phyloP scores from a whole-genome alignment of 495 filamentous ascomycete species.

The Neurospora cerealis region DNA sequence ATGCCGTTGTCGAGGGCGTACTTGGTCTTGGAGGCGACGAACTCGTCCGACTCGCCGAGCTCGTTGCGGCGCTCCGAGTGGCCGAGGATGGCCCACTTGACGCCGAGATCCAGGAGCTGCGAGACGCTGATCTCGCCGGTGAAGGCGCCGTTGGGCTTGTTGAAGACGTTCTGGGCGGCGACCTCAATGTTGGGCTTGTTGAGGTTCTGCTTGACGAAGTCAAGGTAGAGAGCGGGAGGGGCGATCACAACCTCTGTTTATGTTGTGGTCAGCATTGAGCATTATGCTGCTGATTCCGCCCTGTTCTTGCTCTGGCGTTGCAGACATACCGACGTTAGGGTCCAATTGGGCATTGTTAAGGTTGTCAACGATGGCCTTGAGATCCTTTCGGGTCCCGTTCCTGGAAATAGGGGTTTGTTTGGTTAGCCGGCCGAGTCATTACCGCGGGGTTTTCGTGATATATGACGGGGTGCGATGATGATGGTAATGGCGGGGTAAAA shows the following conservation, averaged over 20 bases:
- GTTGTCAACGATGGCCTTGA: conserved; percentile 77
- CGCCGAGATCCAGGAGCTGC: conserved; percentile 77
- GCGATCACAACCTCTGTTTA: conserved; percentile 81
- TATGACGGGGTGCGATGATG: background rate
- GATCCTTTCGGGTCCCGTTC: conserved; percentile 84
- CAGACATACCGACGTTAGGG: conserved; percentile 49
- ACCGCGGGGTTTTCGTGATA: conserved; percentile 13
- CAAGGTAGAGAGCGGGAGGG: conserved; percentile 82
- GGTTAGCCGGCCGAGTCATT: conserved; percentile 12
- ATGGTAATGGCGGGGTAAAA: conserved; percentile 20
- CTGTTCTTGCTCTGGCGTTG: background rate
- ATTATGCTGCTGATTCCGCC: background rate
- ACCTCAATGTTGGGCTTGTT: conserved; percentile 52
- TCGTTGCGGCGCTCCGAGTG: conserved; percentile 89
- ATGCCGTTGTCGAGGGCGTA: conserved; percentile 77
- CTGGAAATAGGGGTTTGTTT: conserved; percentile 30
- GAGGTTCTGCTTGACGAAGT: conserved; percentile 67
- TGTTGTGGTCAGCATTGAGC: background rate
- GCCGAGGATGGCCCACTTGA: conserved; percentile 83
- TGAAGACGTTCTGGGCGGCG: conserved; percentile 89
- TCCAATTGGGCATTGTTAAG: conserved; percentile 73
- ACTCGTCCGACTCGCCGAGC: conserved; percentile 73
- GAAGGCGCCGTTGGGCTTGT: conserved; percentile 94
- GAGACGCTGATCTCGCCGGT: conserved; percentile 90
- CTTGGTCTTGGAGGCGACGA: conserved; percentile 89